phyloP scores from a whole-genome alignment of 1,284 basidiomycete species.

The Ganoderma sinense region DNA sequence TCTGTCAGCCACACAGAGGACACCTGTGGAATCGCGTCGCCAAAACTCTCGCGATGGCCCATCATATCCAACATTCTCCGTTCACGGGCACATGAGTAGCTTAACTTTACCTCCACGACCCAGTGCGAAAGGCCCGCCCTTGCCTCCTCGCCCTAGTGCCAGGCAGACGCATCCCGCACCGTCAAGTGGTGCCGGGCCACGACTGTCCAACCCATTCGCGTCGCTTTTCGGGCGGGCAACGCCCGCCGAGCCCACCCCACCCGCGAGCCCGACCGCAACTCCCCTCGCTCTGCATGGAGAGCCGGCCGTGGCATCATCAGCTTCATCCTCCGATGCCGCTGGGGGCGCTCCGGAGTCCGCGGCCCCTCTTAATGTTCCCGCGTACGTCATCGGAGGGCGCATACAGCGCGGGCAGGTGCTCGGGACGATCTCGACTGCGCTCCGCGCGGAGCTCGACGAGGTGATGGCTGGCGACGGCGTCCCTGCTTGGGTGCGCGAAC shows the following conservation, averaged over 20 bases:
- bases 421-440: slow-evolving; percentile 63
- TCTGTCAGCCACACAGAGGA: slow-evolving; percentile 26
- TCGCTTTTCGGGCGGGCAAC: slow-evolving; percentile 65
- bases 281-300: slow-evolving; percentile 35
- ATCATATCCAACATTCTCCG: slow-evolving; percentile 60
- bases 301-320: slow-evolving; percentile 24
- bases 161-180: slow-evolving; percentile 27
- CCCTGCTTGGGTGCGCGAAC: slow-evolving; percentile 73
- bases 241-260: slow-evolving; percentile 43
- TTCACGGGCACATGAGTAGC: slow-evolving; percentile 57
- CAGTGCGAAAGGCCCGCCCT: slow-evolving; percentile 58
- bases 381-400: slow-evolving; percentile 61
- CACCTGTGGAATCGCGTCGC: slow-evolving; percentile 34
- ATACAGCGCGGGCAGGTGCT: slow-evolving; percentile 65
- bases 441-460: slow-evolving; percentile 66
- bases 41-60: slow-evolving; percentile 17
- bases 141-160: slow-evolving; percentile 62
- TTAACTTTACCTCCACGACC: slow-evolving; percentile 75
- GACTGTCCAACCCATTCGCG: slow-evolving; percentile 70
- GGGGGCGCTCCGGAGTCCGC: slow-evolving; percentile 7
- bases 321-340: background rate
- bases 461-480: slow-evolving; percentile 45
- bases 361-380: slow-evolving; percentile 55
- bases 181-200: slow-evolving; percentile 34
- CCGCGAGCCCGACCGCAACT: slow-evolving; percentile 38